Evolutionary conservation across 2,329 filamentous ascomycete species (phyloP), one percentile per base, ranked within the genome.

Genomic region (Taxawa tesnikishii): DNA sequence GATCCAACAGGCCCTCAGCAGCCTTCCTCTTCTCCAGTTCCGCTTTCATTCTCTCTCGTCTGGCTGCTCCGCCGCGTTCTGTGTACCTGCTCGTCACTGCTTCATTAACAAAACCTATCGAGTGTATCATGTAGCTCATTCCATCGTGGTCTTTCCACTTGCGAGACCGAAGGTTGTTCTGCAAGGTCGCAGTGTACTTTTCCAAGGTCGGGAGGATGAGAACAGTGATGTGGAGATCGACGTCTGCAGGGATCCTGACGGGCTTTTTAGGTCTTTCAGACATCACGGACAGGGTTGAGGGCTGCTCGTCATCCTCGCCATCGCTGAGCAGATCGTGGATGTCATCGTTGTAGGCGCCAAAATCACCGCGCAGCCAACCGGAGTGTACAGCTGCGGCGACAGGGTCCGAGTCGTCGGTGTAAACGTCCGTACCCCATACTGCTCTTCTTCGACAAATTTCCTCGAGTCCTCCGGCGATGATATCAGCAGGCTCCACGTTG

Each of bases 341-440:
- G 31, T 53, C 51, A 6, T 44, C 44, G 32, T 50, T 53, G 31
- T 33, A 43, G 5, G 85, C 75, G 4, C 75, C 66, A 80, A 87
- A 94, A 46, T 87, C 83, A 19, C 88, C 88, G 26, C 79, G 76
- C 43, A 98, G 80, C 76, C 85, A 96, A 3, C 90, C 90, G 2
- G 78, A 77, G 53, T 98, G 90, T 28, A 98, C 88, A 38, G 87
- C 88, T 2, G 88, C 87, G 0, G 85, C 88, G 15, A 98, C 70
- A 1, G 90, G 75, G 50, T 98, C 90, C 0, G 85, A 94, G 55
- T 98, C 90, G 45, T 98, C 90, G 0, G 85, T 93, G 51, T 96
- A 96, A 5, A 98, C 71, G 23, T 92, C 87, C 0, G 84, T 90
- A 1, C 90, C 90, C 87, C 88, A 98, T 0, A 98, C 55, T 6